Evolutionary conservation across 805 yeast genomes (phyloP).

Genomic region (Metahyphopichia silvanorum): DNA sequence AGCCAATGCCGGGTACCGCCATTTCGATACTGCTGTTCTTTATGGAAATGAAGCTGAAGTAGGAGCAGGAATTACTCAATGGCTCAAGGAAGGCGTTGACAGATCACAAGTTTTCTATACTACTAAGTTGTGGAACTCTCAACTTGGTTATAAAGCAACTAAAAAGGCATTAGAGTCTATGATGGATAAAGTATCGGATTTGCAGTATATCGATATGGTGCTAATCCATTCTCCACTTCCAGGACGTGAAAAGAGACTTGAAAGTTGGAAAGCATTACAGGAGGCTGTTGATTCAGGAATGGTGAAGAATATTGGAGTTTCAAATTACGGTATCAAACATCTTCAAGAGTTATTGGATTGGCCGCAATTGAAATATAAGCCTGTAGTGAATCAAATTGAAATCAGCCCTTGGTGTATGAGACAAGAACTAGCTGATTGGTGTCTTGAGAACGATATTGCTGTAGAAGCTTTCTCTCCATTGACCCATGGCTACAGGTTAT

Average conservation of each 20-base stretch:
- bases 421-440: constrained; percentile 30
- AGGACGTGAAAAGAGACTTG: constrained; percentile 40
- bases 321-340: constrained; percentile 59
- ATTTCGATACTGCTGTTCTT: constrained; percentile 71
- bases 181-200: constrained; percentile 44
- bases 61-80: constrained; percentile 55
- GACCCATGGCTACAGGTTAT: constrained; percentile 33
- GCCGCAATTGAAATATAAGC: constrained; percentile 40
- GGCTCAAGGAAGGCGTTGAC: constrained; percentile 31
- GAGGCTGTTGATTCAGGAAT: constrained; percentile 50
- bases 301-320: constrained; percentile 57
- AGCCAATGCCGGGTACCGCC: constrained; percentile 62
- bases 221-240: constrained; percentile 60
- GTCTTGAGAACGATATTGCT: constrained; percentile 19
- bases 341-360: constrained; percentile 50
- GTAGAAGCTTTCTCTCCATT: constrained; percentile 39
- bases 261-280: constrained; percentile 54
- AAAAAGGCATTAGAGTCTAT: constrained; percentile 56
- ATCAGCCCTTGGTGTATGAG: constrained; percentile 49
- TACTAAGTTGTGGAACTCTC: constrained; percentile 70
- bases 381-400: constrained; percentile 51
- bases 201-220: constrained; percentile 70
- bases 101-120: constrained; percentile 44
- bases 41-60: constrained; percentile 68
- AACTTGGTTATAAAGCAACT: constrained; percentile 58